Conservation (phyloP, 2,329 filamentous ascomycete genomes). For the Neofusicoccum laricinum region DNA sequence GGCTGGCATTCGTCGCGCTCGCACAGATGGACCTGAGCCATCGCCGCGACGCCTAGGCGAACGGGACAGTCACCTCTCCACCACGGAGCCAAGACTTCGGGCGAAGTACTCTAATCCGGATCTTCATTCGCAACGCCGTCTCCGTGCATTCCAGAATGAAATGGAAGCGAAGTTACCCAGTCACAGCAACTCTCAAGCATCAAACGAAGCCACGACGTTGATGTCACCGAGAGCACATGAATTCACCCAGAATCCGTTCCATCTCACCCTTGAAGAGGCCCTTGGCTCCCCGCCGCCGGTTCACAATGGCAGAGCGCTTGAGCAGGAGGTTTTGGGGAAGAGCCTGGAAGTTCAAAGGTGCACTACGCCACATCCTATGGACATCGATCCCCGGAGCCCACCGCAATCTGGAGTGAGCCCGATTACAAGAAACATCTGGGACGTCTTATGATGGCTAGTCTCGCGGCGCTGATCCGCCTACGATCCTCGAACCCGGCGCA, state of each 20-base stretch:
- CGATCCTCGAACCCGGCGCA: neutral
- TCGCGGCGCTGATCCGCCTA: neutral
- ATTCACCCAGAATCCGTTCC: conserved; percentile 59
- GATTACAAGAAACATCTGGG: conserved; percentile 75
- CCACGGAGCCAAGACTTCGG: conserved; percentile 16
- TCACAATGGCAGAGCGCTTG: conserved; percentile 33
- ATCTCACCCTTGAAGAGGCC: conserved; percentile 29
- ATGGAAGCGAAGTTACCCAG: conserved; percentile 37
- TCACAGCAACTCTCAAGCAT: conserved; percentile 16
- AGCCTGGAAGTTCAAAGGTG: conserved; percentile 49
- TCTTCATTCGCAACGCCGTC: conserved; percentile 34
- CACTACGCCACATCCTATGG: neutral
- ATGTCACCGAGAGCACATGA: conserved; percentile 71
- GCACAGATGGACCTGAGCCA: neutral
- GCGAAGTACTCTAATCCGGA: conserved; percentile 41
- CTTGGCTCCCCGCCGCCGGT: conserved; percentile 29
- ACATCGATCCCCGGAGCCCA: conserved; percentile 68
- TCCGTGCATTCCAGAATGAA: conserved; percentile 39
- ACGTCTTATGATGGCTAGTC: conserved; percentile 55
- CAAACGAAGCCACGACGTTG: conserved; percentile 51
- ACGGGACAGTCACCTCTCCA: conserved; percentile 28
- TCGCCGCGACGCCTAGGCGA: conserved; percentile 6
- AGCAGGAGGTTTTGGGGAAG: conserved; percentile 28
- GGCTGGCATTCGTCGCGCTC: neutral
- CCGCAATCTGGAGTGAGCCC: conserved; percentile 71